phyloP scores from a whole-genome alignment of 2,329 filamentous ascomycete species.

The Sporothrix pallida region DNA sequence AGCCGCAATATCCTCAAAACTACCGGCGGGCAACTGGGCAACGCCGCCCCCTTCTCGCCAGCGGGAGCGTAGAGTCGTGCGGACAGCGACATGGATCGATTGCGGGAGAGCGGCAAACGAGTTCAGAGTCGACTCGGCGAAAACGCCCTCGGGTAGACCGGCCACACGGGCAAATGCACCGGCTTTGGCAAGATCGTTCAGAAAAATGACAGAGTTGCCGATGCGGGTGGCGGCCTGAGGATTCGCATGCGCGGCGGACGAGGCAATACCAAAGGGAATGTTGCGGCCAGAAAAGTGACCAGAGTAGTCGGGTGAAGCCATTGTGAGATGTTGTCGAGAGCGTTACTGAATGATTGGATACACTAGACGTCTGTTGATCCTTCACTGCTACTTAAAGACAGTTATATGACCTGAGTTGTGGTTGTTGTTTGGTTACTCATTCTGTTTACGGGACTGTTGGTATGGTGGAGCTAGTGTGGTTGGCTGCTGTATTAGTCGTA shows the following conservation, averaged over 20 bases:
- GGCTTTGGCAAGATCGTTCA: not conserved
- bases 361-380: not conserved
- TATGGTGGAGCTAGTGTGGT: too few relatives aligned
- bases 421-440: too few relatives aligned
- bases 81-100: not conserved
- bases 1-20: not conserved
- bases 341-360: too few relatives aligned
- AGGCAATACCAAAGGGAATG: conserved; percentile 60
- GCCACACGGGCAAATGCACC: not conserved
- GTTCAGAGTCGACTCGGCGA: not conserved
- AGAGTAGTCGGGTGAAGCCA: not conserved
- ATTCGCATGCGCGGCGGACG: conserved; percentile 45
- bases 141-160: not conserved
- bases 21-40: not conserved
- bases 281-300: conserved; percentile 55
- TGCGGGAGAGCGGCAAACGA: not conserved
- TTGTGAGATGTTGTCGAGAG: not conserved
- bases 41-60: not conserved
- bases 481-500: not conserved
- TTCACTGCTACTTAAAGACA: not conserved
- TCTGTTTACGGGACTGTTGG: too few relatives aligned
- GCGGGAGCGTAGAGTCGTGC: not conserved
- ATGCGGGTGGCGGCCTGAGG: conserved; percentile 46
- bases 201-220: not conserved
- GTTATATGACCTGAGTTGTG: not conserved